A percentile compares a stretch with the other conserved stretches of the same genome.
These are phyloP conservation scores for Isoetes engelmannii DNA, from an alignment of 83 land plant genomes.

Conservation along the genomic window DNA sequence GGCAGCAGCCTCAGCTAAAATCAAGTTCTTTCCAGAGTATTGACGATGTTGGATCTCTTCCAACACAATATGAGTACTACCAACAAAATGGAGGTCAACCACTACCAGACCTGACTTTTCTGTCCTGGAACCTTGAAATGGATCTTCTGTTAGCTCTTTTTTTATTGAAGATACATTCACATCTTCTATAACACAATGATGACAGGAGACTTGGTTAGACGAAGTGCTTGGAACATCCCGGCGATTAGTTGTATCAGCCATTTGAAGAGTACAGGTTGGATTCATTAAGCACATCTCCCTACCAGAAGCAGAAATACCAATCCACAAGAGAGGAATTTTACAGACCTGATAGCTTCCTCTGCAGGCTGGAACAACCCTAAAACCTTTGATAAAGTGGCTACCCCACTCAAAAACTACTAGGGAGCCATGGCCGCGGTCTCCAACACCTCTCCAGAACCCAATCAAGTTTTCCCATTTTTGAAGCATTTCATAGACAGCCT, in stretches of 20 bases:
- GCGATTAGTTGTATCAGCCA: slow-evolving; percentile 3
- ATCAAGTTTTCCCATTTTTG: slow-evolving; percentile 55
- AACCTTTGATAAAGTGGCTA: slow-evolving; percentile 37
- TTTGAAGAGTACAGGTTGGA: slow-evolving; percentile 19
- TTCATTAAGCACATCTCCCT: slow-evolving; percentile 38
- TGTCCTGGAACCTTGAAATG: not conserved
- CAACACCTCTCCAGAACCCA: slow-evolving; percentile 88
- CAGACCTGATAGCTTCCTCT: slow-evolving; percentile 43
- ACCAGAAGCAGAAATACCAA: slow-evolving; percentile 42
- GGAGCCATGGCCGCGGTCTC: slow-evolving; percentile 22
- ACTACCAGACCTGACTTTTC: slow-evolving; percentile 26
- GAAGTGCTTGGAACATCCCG: slow-evolving; percentile 14
- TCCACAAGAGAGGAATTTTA: slow-evolving; percentile 65
- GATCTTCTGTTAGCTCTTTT: slow-evolving; percentile 5
- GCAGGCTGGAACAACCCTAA: slow-evolving; percentile 45
- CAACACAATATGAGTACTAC: slow-evolving; percentile 55
- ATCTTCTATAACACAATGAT: not conserved
- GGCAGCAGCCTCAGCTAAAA: slow-evolving; percentile 30
- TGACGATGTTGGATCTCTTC: slow-evolving; percentile 41
- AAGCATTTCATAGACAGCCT: slow-evolving; percentile 44
- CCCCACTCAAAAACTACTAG: slow-evolving; percentile 76
- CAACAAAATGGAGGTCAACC: slow-evolving; percentile 63
- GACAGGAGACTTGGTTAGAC: not conserved
- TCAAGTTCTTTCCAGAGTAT: slow-evolving; percentile 8
- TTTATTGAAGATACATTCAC: not conserved